Base-by-base conservation (phyloP, 1,284 basidiomycete genomes). In the Pulchroboletus neoregius region DNA sequence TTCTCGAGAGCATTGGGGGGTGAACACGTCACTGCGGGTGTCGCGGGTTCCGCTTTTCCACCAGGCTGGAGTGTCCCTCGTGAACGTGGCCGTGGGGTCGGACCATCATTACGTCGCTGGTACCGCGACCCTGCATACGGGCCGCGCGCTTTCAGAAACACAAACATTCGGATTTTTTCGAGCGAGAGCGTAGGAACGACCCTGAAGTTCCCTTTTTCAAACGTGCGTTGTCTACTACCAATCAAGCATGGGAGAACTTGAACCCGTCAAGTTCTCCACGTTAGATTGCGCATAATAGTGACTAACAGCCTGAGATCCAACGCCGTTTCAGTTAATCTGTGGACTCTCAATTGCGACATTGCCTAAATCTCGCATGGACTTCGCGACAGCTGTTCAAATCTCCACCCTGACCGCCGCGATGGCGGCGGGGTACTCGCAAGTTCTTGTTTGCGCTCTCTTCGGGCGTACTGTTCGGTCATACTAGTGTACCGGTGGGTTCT, bases 401-500 rank as follows among this genome's bases (percentile, higher is more conserved):
- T 61, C 54, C 57, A 61, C 51, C 40, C 35, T 58, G 31, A 9
- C 57, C 55, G 60, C 55, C 45, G 55, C 58, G 61, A 64, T 48
- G 61, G 58, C 61, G 48, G 51, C 58, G 58, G 61, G 50, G 12
- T 45, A 15, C 38, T 16, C 12, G 28, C 33, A 30, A 35, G 43
- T 54, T 57, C 58, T 54, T 12, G 45, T 46, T 7, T 57, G 57
- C 58, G 61, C 43, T 46, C 44, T 56, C 48, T 10, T 36, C 61
- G 58, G 61, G 38, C 26, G 32, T 30, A 45, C 55, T 53, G 13
- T 54, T 61, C 62, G 62, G 60, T 46, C 34, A 36, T 10, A 48
- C 45, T 56, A 47, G 26, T 24, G 23, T 38, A 18, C 57, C 36
- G 45, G 35, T 35, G 41, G 39, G 32, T 48, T 41, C 36, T 54